phyloP scores from a whole-genome alignment of 371 early-diverging fungal genomes.

The Choanephora cucurbitarum region DNA sequence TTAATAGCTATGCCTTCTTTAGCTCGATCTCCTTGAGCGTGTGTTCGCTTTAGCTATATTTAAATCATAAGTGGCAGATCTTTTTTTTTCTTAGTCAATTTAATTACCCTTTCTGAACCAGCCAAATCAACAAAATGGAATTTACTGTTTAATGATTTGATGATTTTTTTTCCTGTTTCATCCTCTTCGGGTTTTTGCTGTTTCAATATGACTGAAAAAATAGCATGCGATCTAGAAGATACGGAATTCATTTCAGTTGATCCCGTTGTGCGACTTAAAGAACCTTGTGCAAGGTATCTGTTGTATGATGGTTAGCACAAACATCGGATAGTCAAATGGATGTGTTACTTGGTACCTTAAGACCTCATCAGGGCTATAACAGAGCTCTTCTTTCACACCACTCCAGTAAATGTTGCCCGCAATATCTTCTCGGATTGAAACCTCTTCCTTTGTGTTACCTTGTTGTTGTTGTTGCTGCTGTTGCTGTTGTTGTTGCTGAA shows the following conservation, averaged over 20 bases:
- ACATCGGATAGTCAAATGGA: constrained; percentile 5
- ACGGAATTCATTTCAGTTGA: constrained; percentile 95
- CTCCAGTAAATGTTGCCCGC: constrained; percentile 85
- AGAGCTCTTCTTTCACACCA: constrained; percentile 80
- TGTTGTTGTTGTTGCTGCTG: constrained; percentile 17
- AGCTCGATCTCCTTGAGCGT: constrained; percentile 92
- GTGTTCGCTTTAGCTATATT: constrained; percentile 83
- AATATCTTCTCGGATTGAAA: constrained; percentile 87
- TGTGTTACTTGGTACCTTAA: constrained; percentile 47
- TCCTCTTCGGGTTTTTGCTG: constrained; percentile 58
- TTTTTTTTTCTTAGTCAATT: not conserved
- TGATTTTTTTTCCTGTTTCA: constrained; percentile 21
- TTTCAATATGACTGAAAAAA: constrained; percentile 89
- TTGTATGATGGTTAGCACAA: not conserved
- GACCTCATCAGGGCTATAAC: constrained; percentile 71
- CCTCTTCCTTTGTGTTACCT: constrained; percentile 15
- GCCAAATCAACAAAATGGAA: constrained; percentile 99
- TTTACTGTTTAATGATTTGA: constrained; percentile 54
- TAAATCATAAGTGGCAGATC: not conserved
- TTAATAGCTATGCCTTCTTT: constrained; percentile 99
- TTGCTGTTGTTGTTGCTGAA: constrained; percentile 30
- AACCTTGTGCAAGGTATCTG: constrained; percentile 67
- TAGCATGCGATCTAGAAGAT: constrained; percentile 95
- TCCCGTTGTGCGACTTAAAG: constrained; percentile 83
- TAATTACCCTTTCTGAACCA: constrained; percentile 87